These are phyloP conservation scores for Phlyctochytrium planicorne DNA, from an alignment of 192 early-diverging fungal species.

Conservation along the genomic window DNA sequence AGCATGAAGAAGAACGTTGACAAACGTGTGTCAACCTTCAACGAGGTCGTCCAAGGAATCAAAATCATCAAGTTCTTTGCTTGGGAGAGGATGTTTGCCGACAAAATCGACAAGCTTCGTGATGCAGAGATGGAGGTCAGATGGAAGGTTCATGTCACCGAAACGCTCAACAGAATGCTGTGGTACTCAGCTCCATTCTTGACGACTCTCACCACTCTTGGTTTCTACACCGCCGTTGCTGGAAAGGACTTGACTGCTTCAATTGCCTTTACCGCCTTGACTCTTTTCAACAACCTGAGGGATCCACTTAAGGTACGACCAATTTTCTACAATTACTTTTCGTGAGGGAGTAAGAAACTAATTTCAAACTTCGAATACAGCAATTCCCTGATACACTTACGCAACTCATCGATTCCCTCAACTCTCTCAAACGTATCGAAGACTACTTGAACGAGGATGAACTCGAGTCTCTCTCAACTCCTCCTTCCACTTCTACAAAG, in stretches of 20 bases:
- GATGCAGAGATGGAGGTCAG: slow-evolving; percentile 17
- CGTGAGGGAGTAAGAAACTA: too few species aligned
- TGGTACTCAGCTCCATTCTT: slow-evolving; percentile 54
- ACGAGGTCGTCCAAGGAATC: slow-evolving; percentile 56
- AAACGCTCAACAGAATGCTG: slow-evolving; percentile 34
- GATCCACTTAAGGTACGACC: slow-evolving; percentile 47
- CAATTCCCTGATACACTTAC: slow-evolving; percentile 54
- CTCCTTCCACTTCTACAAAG: background rate
- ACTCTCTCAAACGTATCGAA: slow-evolving; percentile 43
- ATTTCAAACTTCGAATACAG: slow-evolving; percentile 38
- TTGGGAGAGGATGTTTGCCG: slow-evolving; percentile 23
- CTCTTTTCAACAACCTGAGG: slow-evolving; percentile 54
- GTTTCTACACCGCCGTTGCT: slow-evolving; percentile 47
- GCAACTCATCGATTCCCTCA: slow-evolving; percentile 39
- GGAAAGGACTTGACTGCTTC: slow-evolving; percentile 57
- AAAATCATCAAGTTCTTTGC: slow-evolving; percentile 38
- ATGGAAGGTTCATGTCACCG: slow-evolving; percentile 4
- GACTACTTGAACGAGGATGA: slow-evolving; percentile 15
- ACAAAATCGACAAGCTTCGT: slow-evolving; percentile 17
- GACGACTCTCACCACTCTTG: slow-evolving; percentile 51
- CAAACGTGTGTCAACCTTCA: slow-evolving; percentile 67
- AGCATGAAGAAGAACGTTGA: slow-evolving; percentile 59
- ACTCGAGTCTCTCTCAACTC: background rate
- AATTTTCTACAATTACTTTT: too few species aligned
- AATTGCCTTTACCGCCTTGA: slow-evolving; percentile 58